Evolutionary conservation across 495 filamentous ascomycete genomes (phyloP).

Genomic region (Penicillium diatomitis): DNA sequence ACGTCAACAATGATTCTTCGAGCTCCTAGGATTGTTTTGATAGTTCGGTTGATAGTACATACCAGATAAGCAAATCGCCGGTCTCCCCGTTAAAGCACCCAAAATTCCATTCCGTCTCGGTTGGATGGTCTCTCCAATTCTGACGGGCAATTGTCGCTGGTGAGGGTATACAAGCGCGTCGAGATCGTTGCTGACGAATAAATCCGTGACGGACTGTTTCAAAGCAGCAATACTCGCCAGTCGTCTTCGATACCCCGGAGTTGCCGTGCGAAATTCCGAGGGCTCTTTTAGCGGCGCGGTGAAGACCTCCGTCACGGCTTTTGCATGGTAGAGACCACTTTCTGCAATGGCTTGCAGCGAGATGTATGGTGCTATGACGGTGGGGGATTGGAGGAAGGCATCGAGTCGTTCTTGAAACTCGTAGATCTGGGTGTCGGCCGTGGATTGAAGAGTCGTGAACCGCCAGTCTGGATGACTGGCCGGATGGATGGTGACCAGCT

Average conservation of each 20-base stretch:
- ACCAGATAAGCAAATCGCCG: constrained; percentile 52
- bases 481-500: constrained; percentile 26
- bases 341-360: constrained; percentile 46
- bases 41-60: not conserved
- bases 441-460: constrained; percentile 28
- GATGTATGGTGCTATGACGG: constrained; percentile 16
- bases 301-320: constrained; percentile 38
- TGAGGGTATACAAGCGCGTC: constrained; percentile 58
- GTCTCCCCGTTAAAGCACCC: constrained; percentile 53
- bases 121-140: constrained; percentile 45
- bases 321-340: constrained; percentile 43
- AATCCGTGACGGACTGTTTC: constrained; percentile 33
- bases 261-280: constrained; percentile 29
- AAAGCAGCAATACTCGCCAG: constrained; percentile 38
- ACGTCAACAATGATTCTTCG: not conserved
- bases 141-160: constrained; percentile 54
- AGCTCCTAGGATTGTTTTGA: not conserved
- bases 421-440: constrained; percentile 47
- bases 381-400: constrained; percentile 30
- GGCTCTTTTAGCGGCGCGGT: constrained; percentile 7
- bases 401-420: constrained; percentile 47
- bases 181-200: constrained; percentile 38
- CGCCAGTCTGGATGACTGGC: constrained; percentile 41
- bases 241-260: constrained; percentile 33
- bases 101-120: constrained; percentile 54